Evolutionary conservation across 257 asterid genomes (phyloP), one percentile per base, ranked within the genome.

Genomic region (Solanum chiquidenum): DNA sequence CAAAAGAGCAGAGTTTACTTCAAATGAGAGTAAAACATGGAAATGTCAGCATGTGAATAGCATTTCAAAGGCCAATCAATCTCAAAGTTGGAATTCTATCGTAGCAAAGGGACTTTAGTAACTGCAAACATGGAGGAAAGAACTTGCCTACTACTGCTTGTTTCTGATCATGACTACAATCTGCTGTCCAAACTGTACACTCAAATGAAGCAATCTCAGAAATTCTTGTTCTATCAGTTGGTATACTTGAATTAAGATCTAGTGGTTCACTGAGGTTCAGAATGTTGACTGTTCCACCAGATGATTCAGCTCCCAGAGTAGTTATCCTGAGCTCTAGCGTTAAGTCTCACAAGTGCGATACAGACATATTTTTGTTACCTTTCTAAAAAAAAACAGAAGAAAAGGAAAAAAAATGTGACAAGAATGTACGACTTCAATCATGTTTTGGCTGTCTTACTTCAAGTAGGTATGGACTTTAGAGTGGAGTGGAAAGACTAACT

Each of bases 141-240:
- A 85, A 92, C 94, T 95, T 93, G 88, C 99, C 99, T 89, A 95
- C 88, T 77, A 86, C 95, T 88, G 93, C 94, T 91, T 42, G 90
- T 83, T 89, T 90, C 89, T 94, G 95, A 88, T 91, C 93, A 89
- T 88, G 89, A 90, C 92, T 92, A 87, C 92, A 90, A 90, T 95
- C 99, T 66, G 94, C 98, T 34, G 95, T 87, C 99, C 99, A 97
- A 85, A 97, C 89, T 33, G 99, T 96, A 87, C 90, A 88, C 64
- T 89, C 87, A 87, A 93, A 92, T 71, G 92, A 89, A 89, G 94
- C 89, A 90, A 97, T 87, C 89, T 75, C 88, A 25, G 46, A 80
- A 87, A 93, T 74, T 68, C 83, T 87, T 38, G 83, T 86, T 49
- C 87, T 25, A 11, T 35, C 75, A 69, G 88, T 42, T 6, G 94